A percentile compares a stretch with the other conserved stretches of the same genome.
These are phyloP conservation scores for Monilinia polystroma DNA, from an alignment of 2,329 filamentous ascomycete species.

Conservation along the genomic window DNA sequence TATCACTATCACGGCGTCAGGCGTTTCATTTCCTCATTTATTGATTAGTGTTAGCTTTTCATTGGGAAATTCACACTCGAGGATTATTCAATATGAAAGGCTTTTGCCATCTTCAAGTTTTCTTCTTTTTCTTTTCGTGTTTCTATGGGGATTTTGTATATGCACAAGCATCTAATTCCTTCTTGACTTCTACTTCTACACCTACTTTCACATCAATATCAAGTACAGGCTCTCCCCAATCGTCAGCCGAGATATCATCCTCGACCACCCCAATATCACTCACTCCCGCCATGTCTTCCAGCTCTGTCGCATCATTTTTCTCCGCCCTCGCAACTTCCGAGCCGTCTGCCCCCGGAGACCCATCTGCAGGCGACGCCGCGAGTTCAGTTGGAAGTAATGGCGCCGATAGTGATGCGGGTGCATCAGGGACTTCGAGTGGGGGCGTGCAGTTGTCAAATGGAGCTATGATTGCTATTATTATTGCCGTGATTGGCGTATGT, in stretches of 20 bases:
- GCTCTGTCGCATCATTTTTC: constrained; percentile 37
- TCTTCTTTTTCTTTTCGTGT: constrained; percentile 34
- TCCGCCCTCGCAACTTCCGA: constrained; percentile 36
- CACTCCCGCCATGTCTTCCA: constrained; percentile 40
- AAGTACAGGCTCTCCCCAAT: neutral
- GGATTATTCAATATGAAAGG: constrained; percentile 11
- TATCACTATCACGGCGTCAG: constrained; percentile 19
- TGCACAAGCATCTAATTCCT: constrained; percentile 29
- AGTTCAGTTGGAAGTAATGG: constrained; percentile 42
- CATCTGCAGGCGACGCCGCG: constrained; percentile 37
- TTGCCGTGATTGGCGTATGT: constrained; percentile 65
- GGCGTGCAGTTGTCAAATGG: constrained; percentile 65
- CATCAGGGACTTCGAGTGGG: constrained; percentile 60
- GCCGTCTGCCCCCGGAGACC: constrained; percentile 37
- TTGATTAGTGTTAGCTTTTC: neutral
- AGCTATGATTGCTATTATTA: constrained; percentile 71
- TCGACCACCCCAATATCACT: constrained; percentile 30
- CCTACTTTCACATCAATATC: neutral
- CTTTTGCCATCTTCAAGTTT: constrained; percentile 18
- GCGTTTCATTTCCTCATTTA: neutral
- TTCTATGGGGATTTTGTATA: constrained; percentile 23
- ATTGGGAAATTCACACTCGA: neutral
- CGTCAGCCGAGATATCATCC: constrained; percentile 24
- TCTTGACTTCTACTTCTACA: neutral
- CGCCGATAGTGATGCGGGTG: constrained; percentile 59